Conservation (phyloP, 441 rosid genomes). For the Populus hybrid region DNA sequence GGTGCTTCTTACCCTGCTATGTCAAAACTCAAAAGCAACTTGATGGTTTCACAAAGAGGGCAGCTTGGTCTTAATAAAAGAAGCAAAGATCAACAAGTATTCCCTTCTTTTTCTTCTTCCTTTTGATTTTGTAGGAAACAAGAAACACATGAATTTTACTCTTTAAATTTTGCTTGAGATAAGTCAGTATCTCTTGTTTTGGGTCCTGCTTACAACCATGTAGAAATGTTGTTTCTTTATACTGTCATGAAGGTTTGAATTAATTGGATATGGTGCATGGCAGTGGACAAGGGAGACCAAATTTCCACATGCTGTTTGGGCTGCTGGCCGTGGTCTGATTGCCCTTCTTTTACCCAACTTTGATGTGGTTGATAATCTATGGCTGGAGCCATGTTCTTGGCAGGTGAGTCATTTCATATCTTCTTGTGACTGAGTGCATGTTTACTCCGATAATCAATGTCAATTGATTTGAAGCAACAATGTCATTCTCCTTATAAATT, state of each 20-base stretch:
- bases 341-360: conserved; percentile 80
- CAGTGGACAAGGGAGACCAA: conserved; percentile 95
- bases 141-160: not conserved
- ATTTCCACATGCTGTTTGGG: conserved; percentile 97
- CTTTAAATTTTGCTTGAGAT: not conserved
- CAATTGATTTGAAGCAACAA: not conserved
- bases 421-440: not conserved
- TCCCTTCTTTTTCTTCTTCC: not conserved
- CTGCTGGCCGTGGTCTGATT: conserved; percentile 93
- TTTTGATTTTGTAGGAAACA: not conserved
- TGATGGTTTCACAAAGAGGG: not conserved
- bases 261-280: conserved; percentile 22
- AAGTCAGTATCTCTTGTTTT: not conserved
- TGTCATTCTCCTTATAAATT: not conserved
- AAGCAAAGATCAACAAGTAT: conserved; percentile 1
- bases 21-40: not conserved
- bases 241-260: conserved; percentile 15
- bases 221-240: not conserved
- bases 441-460: not conserved
- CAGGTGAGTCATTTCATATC: conserved; percentile 43
- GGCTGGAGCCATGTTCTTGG: conserved; percentile 98
- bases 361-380: conserved; percentile 77
- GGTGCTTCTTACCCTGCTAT: not conserved
- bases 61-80: not conserved
- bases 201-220: conserved; percentile 3